These are phyloP conservation scores for Podaxis sp. DNA, from an alignment of 768 basidiomycete species.

Conservation along the genomic window DNA sequence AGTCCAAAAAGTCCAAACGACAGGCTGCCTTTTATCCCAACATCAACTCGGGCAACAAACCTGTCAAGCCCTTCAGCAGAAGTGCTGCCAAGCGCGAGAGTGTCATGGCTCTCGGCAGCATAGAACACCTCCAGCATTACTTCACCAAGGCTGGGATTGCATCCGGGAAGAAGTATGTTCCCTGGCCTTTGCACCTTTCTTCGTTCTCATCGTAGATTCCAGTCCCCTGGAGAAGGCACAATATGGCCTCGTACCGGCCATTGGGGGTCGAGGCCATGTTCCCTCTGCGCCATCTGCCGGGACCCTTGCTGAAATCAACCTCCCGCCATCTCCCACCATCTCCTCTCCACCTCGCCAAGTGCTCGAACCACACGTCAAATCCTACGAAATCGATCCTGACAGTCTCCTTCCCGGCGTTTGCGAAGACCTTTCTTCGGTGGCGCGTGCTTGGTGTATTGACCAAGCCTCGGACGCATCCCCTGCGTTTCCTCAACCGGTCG, in stretches of 20 bases:
- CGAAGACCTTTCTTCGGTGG: constrained; percentile 65
- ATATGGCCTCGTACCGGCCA: constrained; percentile 71
- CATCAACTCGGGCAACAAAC: constrained; percentile 66
- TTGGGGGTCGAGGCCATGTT: constrained; percentile 56
- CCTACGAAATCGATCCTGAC: constrained; percentile 73
- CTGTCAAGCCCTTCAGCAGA: constrained; percentile 81
- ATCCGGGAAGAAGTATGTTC: constrained; percentile 66
- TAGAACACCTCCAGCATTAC: constrained; percentile 93
- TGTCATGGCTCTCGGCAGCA: constrained; percentile 93
- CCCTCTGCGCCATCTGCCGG: constrained; percentile 40
- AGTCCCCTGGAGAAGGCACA: constrained; percentile 48
- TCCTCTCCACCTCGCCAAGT: constrained; percentile 44
- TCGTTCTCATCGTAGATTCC: constrained; percentile 7
- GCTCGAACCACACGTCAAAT: constrained; percentile 57
- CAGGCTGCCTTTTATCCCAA: constrained; percentile 80
- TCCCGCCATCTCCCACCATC: constrained; percentile 68
- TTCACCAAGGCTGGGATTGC: constrained; percentile 87
- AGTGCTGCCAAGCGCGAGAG: constrained; percentile 92
- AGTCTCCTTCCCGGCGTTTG: constrained; percentile 74
- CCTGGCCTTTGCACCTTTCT: not conserved
- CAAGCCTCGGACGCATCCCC: constrained; percentile 11
- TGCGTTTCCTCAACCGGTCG: constrained; percentile 24
- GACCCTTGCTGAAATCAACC: constrained; percentile 48
- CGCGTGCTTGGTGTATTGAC: constrained; percentile 60
- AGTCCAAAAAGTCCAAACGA: constrained; percentile 53